Evolutionary conservation across 2,329 filamentous ascomycete genomes (phyloP).

Genomic region (Lecanicillium sp.): DNA sequence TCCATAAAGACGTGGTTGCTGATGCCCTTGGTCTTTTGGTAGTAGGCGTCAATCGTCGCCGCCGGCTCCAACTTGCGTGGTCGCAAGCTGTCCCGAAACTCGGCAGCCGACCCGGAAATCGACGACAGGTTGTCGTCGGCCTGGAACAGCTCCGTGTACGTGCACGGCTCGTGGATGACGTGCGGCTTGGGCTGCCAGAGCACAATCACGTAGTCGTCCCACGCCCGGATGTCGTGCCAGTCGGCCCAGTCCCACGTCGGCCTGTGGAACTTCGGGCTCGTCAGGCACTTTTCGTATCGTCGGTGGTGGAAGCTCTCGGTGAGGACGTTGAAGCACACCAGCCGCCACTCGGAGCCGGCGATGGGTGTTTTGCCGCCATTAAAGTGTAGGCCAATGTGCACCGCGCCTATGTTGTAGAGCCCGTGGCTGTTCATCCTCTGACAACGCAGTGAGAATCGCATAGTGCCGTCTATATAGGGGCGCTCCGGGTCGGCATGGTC

Average conservation of each 20-base stretch:
- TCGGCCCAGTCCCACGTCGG: conserved; percentile 9
- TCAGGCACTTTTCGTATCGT: conserved; percentile 5
- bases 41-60: conserved; percentile 6
- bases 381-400: conserved; percentile 3
- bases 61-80: conserved; percentile 2
- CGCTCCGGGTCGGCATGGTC: neutral
- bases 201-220: conserved; percentile 9
- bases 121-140: conserved; percentile 5
- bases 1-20: conserved; percentile 8
- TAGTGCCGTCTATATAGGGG: conserved; percentile 2
- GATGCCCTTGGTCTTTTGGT: conserved; percentile 2
- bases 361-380: conserved; percentile 1
- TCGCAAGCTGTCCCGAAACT: neutral
- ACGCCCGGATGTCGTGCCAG: conserved; percentile 7
- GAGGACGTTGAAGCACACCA: conserved; percentile 8
- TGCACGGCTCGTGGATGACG: conserved; percentile 9
- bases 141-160: conserved; percentile 4
- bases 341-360: conserved; percentile 2
- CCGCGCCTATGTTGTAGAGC: conserved; percentile 6
- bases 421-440: conserved; percentile 7
- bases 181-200: conserved; percentile 8
- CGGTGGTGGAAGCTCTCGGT: conserved; percentile 3
- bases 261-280: conserved; percentile 5
- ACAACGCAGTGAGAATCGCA: conserved; percentile 7
- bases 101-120: neutral